Conservation (phyloP, 1,284 basidiomycete genomes). For the Veloporphyrellus conicus region DNA sequence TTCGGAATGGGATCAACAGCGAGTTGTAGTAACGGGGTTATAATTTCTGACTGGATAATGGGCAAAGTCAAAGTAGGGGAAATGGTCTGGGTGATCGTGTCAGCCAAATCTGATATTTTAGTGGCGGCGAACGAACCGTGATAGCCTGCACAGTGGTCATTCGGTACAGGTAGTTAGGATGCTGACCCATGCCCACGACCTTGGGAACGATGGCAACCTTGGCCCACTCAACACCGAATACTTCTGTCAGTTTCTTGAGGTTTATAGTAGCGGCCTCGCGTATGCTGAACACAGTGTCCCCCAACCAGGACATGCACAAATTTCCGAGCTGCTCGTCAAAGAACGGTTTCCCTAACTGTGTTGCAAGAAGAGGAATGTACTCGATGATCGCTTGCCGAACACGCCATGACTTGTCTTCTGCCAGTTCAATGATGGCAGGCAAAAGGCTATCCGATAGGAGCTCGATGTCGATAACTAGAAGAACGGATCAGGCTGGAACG, state of each 20-base stretch:
- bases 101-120: conserved; percentile 3
- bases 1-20: conserved; percentile 95
- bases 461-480: conserved; percentile 92
- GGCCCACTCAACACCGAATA: conserved; percentile 99
- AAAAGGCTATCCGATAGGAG: conserved; percentile 92
- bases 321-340: conserved; percentile 97
- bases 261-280: conserved; percentile 97
- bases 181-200: conserved; percentile 95
- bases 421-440: conserved; percentile 96
- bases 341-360: conserved; percentile 93
- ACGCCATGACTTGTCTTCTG: conserved; percentile 99
- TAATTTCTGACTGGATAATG: conserved; percentile 82
- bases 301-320: conserved; percentile 99
- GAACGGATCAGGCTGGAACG: conserved; percentile 14
- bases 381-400: conserved; percentile 99
- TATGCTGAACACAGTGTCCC: conserved; percentile 98
- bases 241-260: conserved; percentile 95
- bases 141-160: conserved; percentile 99
- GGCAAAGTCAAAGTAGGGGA: conserved; percentile 87
- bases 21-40: conserved; percentile 82
- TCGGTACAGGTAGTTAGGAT: conserved; percentile 96
- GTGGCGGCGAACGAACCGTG: conserved; percentile 57
- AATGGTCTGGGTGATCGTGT: conserved; percentile 66
- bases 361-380: conserved; percentile 93
- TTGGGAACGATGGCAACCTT: conserved; percentile 93